Percentiles rank a stretch among this genome's conserved stretches.
These are phyloP conservation scores for Beauveria australis DNA, from an alignment of 2,329 filamentous ascomycete genomes.

Conservation along the genomic window DNA sequence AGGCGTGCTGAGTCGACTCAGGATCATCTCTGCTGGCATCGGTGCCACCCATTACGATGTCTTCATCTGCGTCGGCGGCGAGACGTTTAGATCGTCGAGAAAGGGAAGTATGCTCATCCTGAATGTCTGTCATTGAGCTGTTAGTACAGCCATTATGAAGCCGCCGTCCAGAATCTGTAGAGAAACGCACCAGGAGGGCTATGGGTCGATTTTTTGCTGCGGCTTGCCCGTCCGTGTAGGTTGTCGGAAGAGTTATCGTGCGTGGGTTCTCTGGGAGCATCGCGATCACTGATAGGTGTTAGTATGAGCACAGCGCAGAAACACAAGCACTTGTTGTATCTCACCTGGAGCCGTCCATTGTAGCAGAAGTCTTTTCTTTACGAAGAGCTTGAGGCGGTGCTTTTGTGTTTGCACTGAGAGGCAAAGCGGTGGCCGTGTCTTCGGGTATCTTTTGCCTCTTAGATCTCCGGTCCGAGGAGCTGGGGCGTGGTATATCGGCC, in stretches of 20 bases:
- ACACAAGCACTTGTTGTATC: slow-evolving; percentile 22
- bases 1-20: slow-evolving; percentile 36
- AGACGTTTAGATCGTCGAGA: slow-evolving; percentile 46
- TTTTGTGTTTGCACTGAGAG: slow-evolving; percentile 23
- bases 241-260: background rate
- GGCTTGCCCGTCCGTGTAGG: background rate
- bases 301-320: slow-evolving; percentile 13
- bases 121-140: background rate
- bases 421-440: slow-evolving; percentile 19
- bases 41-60: slow-evolving; percentile 63
- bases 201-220: slow-evolving; percentile 2
- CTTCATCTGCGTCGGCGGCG: slow-evolving; percentile 46
- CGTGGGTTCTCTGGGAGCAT: background rate
- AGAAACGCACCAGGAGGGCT: background rate
- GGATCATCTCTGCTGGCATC: slow-evolving; percentile 42
- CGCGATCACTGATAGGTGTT: background rate
- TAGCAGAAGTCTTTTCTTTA: slow-evolving; percentile 52
- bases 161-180: background rate
- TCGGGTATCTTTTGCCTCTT: slow-evolving; percentile 64
- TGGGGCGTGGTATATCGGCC: slow-evolving; percentile 20
- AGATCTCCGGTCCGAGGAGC: slow-evolving; percentile 47
- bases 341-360: slow-evolving; percentile 68
- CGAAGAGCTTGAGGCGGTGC: slow-evolving; percentile 39
- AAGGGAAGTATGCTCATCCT: slow-evolving; percentile 23
- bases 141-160: background rate